Conservation (phyloP, 179 eudicot species). For the Pouteria campechiana region DNA sequence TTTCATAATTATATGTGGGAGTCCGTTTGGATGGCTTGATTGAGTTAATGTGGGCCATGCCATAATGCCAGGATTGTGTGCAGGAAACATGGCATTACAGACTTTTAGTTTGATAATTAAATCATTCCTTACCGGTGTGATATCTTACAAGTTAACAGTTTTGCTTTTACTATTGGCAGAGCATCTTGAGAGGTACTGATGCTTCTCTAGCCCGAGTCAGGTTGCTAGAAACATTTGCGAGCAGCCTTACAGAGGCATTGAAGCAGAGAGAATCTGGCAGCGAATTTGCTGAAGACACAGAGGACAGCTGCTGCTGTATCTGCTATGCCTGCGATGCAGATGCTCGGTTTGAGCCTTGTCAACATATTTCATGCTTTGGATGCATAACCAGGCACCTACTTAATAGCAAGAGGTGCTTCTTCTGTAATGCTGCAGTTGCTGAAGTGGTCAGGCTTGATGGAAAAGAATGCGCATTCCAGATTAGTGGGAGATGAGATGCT, state of each 20-base stretch:
- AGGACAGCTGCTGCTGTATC: constrained; percentile 53
- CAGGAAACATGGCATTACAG: too few relatives aligned
- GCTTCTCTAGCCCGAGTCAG: constrained; percentile 35
- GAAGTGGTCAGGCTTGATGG: constrained; percentile 28
- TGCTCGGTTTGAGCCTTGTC: constrained; percentile 64
- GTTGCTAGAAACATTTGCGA: constrained; percentile 65
- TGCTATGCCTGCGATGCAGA: constrained; percentile 56
- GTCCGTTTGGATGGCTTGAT: too few relatives aligned
- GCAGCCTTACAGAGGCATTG: constrained; percentile 35
- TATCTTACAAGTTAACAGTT: too few relatives aligned
- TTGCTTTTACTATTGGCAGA: too few relatives aligned
- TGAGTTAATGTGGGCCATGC: too few relatives aligned
- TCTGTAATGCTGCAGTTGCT: constrained; percentile 64
- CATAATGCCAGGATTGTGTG: too few relatives aligned
- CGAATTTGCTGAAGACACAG: constrained; percentile 36
- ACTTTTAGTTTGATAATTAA: too few relatives aligned
- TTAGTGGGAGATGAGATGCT: too few relatives aligned
- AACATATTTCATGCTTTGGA: constrained; percentile 67
- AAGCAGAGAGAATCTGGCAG: constrained; percentile 21
- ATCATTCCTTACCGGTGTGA: too few relatives aligned
- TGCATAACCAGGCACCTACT: constrained; percentile 88
- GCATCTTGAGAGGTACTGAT: too few relatives aligned
- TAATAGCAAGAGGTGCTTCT: constrained; percentile 87
- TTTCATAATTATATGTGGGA: too few relatives aligned
- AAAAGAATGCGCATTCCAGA: too few relatives aligned